phyloP scores from a whole-genome alignment of 352 stramenopile species.

The Pythium rhizo-oryzae region DNA sequence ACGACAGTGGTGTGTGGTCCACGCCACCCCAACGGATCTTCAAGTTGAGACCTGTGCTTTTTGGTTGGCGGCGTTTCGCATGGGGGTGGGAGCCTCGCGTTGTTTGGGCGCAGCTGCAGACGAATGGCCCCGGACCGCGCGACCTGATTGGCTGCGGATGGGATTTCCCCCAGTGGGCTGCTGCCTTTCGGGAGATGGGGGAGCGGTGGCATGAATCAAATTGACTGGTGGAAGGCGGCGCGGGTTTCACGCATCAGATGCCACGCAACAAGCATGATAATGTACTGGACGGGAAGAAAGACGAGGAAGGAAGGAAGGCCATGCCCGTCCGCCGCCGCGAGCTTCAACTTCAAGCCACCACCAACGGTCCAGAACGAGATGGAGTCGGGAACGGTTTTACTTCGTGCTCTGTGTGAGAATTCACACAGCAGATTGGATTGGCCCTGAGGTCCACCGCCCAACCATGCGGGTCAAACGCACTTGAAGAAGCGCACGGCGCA shows the following conservation, averaged over 20 bases:
- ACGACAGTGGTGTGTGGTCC: constrained; percentile 10
- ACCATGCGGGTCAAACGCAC: too few relatives aligned
- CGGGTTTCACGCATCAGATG: not conserved
- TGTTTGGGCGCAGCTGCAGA: constrained; percentile 20
- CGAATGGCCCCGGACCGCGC: constrained; percentile 9
- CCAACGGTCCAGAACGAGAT: constrained; percentile 1
- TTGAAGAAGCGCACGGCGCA: too few relatives aligned
- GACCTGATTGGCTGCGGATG: constrained; percentile 6
- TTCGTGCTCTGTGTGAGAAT: too few relatives aligned
- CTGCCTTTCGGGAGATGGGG: constrained; percentile 3
- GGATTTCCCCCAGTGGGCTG: not conserved
- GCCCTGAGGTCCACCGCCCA: too few relatives aligned
- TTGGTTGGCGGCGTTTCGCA: constrained; percentile 9
- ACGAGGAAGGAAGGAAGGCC: too few relatives aligned
- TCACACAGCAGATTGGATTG: too few relatives aligned
- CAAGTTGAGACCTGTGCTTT: constrained; percentile 18
- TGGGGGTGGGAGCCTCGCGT: not conserved
- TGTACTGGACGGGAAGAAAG: not conserved
- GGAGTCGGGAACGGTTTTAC: too few relatives aligned
- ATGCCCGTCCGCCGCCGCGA: not conserved
- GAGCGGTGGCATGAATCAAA: not conserved
- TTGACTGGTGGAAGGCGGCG: constrained; percentile 21
- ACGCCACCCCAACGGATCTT: constrained; percentile 19
- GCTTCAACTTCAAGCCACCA: constrained; percentile 24
- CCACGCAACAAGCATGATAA: too few relatives aligned